Evolutionary conservation across 2,329 filamentous ascomycete genomes (phyloP).

Genomic region (Emergomyces pasteurianus): DNA sequence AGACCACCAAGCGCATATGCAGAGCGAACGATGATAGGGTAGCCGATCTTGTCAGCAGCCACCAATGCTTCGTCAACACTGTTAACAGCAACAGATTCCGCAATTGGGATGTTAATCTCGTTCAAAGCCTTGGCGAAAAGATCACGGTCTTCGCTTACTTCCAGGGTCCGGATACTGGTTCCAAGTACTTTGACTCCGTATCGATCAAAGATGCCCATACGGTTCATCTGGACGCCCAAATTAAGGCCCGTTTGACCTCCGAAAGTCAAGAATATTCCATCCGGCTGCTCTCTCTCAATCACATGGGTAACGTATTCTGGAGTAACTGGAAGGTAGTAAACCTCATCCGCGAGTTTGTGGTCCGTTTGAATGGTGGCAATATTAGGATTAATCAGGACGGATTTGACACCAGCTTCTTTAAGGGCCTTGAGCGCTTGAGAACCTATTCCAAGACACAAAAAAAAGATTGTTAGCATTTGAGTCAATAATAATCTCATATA

Average conservation of each 20-base stretch:
- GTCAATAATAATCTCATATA: neutral
- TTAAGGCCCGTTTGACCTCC: constrained; percentile 96
- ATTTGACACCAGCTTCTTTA: constrained; percentile 85
- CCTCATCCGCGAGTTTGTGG: constrained; percentile 88
- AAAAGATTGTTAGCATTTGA: neutral
- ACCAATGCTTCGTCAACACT: constrained; percentile 86
- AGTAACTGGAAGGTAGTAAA: constrained; percentile 96
- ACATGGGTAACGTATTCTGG: constrained; percentile 96
- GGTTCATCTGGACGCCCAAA: constrained; percentile 93
- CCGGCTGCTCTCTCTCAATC: constrained; percentile 88
- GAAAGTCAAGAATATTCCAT: constrained; percentile 95
- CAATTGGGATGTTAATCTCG: constrained; percentile 95
- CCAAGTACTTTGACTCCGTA: constrained; percentile 93
- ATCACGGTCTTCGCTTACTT: constrained; percentile 91
- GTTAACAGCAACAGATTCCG: constrained; percentile 83
- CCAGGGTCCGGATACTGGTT: constrained; percentile 85
- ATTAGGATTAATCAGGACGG: constrained; percentile 93
- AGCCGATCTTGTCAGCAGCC: constrained; percentile 76
- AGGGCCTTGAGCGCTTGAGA: constrained; percentile 94
- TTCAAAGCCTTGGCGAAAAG: constrained; percentile 91
- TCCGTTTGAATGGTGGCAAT: constrained; percentile 98
- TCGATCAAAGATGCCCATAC: constrained; percentile 86
- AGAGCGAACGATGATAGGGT: constrained; percentile 95
- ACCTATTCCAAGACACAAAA: constrained; percentile 41
- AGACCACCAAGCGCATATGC: constrained; percentile 94